phyloP scores from a whole-genome alignment of 2,329 filamentous ascomycete genomes.

The Fonsecaea monophora region DNA sequence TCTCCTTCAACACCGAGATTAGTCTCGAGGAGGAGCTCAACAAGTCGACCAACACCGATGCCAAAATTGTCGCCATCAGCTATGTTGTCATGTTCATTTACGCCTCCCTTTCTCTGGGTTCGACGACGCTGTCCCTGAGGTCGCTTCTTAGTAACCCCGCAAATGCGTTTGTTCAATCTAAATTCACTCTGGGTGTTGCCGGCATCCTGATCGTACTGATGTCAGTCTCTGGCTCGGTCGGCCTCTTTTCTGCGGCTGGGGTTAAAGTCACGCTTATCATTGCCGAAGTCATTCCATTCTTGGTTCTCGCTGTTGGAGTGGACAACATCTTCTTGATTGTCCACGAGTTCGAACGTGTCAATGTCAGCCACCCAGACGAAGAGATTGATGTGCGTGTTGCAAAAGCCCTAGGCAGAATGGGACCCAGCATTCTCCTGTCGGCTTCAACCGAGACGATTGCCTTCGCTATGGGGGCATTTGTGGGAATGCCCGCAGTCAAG shows the following conservation, averaged over 20 bases:
- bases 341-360: constrained; percentile 95
- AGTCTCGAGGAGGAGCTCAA: constrained; percentile 95
- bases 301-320: constrained; percentile 93
- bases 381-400: constrained; percentile 85
- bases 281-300: constrained; percentile 96
- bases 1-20: constrained; percentile 95
- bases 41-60: constrained; percentile 97
- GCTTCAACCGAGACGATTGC: constrained; percentile 93
- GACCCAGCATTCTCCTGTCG: constrained; percentile 92
- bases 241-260: constrained; percentile 87
- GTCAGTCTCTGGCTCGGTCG: constrained; percentile 95
- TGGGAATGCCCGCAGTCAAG: constrained; percentile 95
- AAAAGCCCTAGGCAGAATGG: constrained; percentile 91
- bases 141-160: constrained; percentile 82
- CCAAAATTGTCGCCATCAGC: constrained; percentile 93
- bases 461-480: constrained; percentile 89
- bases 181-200: constrained; percentile 92
- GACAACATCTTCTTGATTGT: constrained; percentile 99
- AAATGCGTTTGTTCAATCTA: constrained; percentile 88
- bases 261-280: constrained; percentile 97
- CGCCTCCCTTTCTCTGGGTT: constrained; percentile 88
- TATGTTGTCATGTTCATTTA: constrained; percentile 99
- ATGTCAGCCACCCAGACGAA: constrained; percentile 87
- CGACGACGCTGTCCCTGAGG: constrained; percentile 77
- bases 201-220: constrained; percentile 96